Conservation (phyloP, 2,329 filamentous ascomycete genomes). For the Xylaria sp. region DNA sequence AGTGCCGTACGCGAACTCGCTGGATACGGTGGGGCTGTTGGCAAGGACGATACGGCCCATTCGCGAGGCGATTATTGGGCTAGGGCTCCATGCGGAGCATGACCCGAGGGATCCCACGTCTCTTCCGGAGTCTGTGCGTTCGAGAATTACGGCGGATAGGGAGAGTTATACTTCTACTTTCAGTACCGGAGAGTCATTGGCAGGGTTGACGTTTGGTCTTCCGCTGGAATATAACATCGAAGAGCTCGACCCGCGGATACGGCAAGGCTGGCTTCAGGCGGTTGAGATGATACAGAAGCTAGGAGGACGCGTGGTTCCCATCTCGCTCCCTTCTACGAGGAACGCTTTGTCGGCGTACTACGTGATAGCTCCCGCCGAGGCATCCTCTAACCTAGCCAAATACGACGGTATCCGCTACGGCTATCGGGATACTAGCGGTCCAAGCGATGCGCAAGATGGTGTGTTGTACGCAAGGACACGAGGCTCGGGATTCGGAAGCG, state of each 20-base stretch:
- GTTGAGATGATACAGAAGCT: conserved; percentile 67
- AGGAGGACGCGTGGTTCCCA: conserved; percentile 78
- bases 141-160: conserved; percentile 53
- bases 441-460: conserved; percentile 65
- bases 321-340: conserved; percentile 84
- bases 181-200: conserved; percentile 36
- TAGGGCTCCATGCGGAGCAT: conserved; percentile 59
- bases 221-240: conserved; percentile 86
- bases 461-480: conserved; percentile 81
- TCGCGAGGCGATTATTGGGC: conserved; percentile 62
- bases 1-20: conserved; percentile 89
- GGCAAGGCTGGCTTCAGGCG: conserved; percentile 72
- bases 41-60: conserved; percentile 65
- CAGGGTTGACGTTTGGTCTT: conserved; percentile 63
- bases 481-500: conserved; percentile 78
- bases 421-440: conserved; percentile 57
- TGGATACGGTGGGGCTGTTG: conserved; percentile 88
- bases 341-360: conserved; percentile 94
- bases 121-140: conserved; percentile 66
- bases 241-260: conserved; percentile 78
- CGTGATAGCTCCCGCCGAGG: conserved; percentile 92
- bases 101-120: conserved; percentile 82
- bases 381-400: conserved; percentile 93
- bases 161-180: conserved; percentile 40
- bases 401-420: conserved; percentile 98